Evolutionary conservation across 2,329 filamentous ascomycete species (phyloP), one percentile per base, ranked within the genome.

Genomic region (Beauveria brongniartii): DNA sequence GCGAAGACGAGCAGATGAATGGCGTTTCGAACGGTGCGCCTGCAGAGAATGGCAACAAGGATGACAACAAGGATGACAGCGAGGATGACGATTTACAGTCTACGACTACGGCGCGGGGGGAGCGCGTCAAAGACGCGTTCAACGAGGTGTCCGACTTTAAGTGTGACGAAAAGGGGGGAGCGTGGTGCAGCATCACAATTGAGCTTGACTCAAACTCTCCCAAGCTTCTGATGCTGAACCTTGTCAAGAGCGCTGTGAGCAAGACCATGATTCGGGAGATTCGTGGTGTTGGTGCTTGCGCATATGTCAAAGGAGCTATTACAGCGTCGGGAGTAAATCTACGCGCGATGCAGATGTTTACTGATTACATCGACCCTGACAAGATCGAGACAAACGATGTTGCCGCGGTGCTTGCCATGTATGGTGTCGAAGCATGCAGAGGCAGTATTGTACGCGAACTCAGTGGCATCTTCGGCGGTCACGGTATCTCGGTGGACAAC

Each of bases 351-450:
- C 92, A 94, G 72, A 86, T 89, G 63, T 94, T 91, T 73, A 84
- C 88, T 68, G 85, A 94, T 69, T 86, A 89, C 72, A 90, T 97
- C 76, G 87, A 97, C 74, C 90, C 91, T 1, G 86, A 96, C 76
- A 84, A 82, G 60, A 87, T 96, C 69, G 86, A 89, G 74, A 97
- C 93, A 65, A 99, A 99, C 78, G 93, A 96, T 68, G 92, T 97
- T 65, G 87, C 87, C 41, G 85, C 92, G 43, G 90, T 97, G 73
- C 84, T 97, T 16, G 78, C 82, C 26, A 82, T 90, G 57, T 99
- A 97, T 72, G 94, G 94, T 66, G 92, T 99, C 5, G 94, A 99
- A 77, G 94, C 94, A 1, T 92, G 90, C 51, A 90, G 95, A 26
- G 86, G 82, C 65, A 90, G 86, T 65, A 97, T 99, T 69, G 89